Evolutionary conservation across 257 asterid genomes (phyloP), one percentile per base, ranked within the genome.

Genomic region (Verbascum thapsus): DNA sequence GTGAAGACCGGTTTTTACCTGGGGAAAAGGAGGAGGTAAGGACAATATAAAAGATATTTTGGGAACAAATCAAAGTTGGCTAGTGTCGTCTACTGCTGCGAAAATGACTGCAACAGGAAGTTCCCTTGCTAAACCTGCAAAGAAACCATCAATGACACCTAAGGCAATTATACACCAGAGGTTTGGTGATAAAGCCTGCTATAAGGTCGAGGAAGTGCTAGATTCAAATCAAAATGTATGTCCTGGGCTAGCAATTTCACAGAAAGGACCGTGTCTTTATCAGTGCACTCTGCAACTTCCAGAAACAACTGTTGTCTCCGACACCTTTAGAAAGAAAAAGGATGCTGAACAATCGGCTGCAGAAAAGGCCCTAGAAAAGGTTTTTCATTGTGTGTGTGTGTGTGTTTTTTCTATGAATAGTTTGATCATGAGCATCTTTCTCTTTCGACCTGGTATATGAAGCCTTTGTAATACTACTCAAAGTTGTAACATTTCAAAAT

Each of bases 311-410:
- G 78, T 92, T 57, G 74, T 83, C 49, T 92, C 99, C 16, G 99
- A 70, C 26, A 63, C 71, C 54, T 89, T 49, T 71, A 82, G 53
- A 65, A 83, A 65, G 72, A 92, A 92, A 76, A 92, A 85, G 63
- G 97, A 89, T 5, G 99, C 99, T 7, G 99, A 92, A 69, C 96
- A 89, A 75, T 85, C 94, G 0, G 99, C 99, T 64, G 95, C 99
- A 3, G 88, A 85, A 78, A 83, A 74, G 82, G 99, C 99, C 66
- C 67, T 92, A 43, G 81, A 80, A 76, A 83, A 85, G 97, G 99
- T 92, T 62, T 68, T 44, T 5, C 70, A 20, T 17, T 65, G 26
- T 42, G 3, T 52, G 7, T 34, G 18, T 8, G 16, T 22, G 20
- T 20, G 11, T 7, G 1, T 53, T 69, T 53, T 38, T 12, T 45